Conservation (phyloP, 2,329 filamentous ascomycete species). For the Xylaria digitata region DNA sequence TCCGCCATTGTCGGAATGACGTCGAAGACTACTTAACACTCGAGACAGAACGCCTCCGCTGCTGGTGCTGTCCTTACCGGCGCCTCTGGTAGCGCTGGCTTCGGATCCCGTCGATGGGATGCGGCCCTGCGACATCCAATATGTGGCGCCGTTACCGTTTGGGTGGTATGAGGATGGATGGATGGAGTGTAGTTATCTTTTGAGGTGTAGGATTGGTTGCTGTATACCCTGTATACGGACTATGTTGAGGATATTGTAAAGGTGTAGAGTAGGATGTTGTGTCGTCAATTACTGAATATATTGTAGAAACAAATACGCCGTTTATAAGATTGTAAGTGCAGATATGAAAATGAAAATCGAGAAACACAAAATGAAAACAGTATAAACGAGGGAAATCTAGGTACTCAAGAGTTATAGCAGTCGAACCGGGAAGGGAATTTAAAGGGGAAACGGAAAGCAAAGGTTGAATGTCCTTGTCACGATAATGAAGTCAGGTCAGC, state of each 20-base stretch:
- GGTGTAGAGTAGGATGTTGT: not conserved
- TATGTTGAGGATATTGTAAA: conserved; percentile 4
- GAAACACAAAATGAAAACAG: not conserved
- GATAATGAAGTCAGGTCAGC: not conserved
- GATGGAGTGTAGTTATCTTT: not conserved
- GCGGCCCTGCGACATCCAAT: conserved; percentile 23
- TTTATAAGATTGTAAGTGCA: not conserved
- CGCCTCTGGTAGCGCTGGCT: conserved; percentile 4
- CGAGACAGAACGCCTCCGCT: conserved; percentile 25
- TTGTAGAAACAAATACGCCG: not conserved
- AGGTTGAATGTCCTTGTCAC: conserved; percentile 16
- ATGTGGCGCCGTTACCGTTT: not conserved
- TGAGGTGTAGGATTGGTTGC: not conserved
- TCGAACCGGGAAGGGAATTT: not conserved
- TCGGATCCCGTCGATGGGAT: conserved; percentile 14
- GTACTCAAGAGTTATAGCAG: not conserved
- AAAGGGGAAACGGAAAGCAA: conserved; percentile 16
- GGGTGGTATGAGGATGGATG: not conserved
- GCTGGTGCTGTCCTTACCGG: conserved; percentile 9
- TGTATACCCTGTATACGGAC: conserved; percentile 30
- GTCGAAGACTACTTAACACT: conserved; percentile 27
- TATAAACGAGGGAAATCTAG: not conserved
- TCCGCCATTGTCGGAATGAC: conserved; percentile 2
- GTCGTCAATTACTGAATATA: not conserved
- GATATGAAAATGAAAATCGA: not conserved